Evolutionary conservation across 129 eudicot species (phyloP).

Genomic region (Erigeron canadensis): DNA sequence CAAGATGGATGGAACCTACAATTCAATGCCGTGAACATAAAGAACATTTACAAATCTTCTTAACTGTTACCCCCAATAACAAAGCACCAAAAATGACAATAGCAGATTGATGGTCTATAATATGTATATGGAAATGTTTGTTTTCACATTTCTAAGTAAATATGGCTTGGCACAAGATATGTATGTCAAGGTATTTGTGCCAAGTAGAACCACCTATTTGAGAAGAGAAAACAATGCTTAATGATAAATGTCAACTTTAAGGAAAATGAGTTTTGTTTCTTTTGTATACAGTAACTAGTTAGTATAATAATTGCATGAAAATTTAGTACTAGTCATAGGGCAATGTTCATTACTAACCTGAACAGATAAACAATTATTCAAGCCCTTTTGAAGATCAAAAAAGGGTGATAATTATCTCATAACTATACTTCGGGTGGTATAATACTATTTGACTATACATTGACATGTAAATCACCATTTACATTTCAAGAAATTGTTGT

Average conservation of each 20-base stretch:
- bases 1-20: constrained; percentile 96
- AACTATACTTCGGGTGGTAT: no score
- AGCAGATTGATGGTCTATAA: neutral
- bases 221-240: neutral
- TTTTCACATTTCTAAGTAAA: no score
- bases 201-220: neutral
- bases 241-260: neutral
- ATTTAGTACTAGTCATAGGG: neutral
- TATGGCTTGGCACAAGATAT: no score
- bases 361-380: no score
- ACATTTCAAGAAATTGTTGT: neutral
- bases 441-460: no score
- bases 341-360: neutral
- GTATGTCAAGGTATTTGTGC: neutral
- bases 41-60: neutral
- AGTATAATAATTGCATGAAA: no score
- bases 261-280: neutral
- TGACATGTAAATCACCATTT: neutral
- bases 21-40: neutral
- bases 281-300: neutral
- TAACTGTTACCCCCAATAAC: neutral
- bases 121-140: no score
- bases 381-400: no score
- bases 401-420: no score
- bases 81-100: neutral